Evolutionary conservation across 2,329 filamentous ascomycete species (phyloP), one percentile per base, ranked within the genome.

Genomic region (Chaetoscypha palmicola): DNA sequence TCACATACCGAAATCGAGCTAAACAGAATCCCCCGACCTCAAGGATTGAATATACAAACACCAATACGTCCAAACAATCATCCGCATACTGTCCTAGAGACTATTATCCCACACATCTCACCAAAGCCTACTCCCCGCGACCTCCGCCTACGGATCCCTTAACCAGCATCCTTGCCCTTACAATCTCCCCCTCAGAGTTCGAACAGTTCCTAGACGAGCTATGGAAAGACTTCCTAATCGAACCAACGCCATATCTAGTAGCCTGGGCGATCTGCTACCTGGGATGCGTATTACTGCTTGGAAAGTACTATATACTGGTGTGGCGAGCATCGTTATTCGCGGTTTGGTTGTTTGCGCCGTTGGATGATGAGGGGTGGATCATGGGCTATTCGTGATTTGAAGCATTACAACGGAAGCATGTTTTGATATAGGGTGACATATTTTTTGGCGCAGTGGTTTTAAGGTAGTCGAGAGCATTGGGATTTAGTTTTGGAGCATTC

Each of bases 201-300:
- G 55, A 58, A 36, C 31, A 46, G 5, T 58, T 52, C 47, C 41
- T 55, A 23, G 30, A 35, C 3, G 56, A 57, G 34, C 43, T 58
- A 12, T 57, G 51, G 50, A 32, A 54, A 5, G 53, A 59, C 38
- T 55, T 58, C 33, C 36, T 51, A 4, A 46, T 58, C 34, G 56
- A 58, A 32, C 57, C 53, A 24, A 58, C 53, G n/a, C 54, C 57
- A 9, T 54, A 55, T 26, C 35, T 56, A 23, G 53, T 55, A 17
- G 44, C 45, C 14, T 54, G 48, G 3, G 50, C 50, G 17, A 46
- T 53, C 19, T 43, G 45, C 14, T 58, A 58, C 37, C 32, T 55
- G 7, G 53, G 52, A 3, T 52, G 51, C 12, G 44, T 56, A 30
- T 39, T 57, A 8, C 35, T 58, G 16, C 40, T 54, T 2, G 43